Base-by-base conservation (phyloP, 345 rosid species). In the Anacardium occidentale region DNA sequence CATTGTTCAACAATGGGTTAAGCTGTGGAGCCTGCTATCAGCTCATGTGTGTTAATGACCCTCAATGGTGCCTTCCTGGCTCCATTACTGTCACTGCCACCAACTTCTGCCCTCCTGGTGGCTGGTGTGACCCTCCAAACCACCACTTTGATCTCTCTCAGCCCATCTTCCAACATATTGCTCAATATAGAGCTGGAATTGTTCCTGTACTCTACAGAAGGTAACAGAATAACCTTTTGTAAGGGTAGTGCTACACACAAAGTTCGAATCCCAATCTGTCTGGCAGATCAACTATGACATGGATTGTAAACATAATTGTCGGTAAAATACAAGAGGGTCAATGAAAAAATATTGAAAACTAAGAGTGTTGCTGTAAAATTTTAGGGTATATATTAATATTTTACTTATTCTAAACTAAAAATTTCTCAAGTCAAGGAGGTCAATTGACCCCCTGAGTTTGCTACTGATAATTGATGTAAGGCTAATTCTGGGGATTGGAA, bases 61-160 rank as follows among this genome's bases (percentile, higher is more conserved):
- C 87, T 12, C 84, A 85, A 34, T 90, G 96, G 96, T 90, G 96
- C 74, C 83, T 86, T 17, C 84, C 68, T 18, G 91, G 92, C 72
- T 59, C 90, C 72, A 86, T 90, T 53, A 72, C 85, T 18, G 91
- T 90, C 85, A 90, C 96, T 7, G 92, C 96, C 53, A 90, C 96
- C 48, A 90, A 90, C 77, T 90, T 90, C 72, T 90, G 96, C 82
- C 96, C 93, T 32, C 93, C 96, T n/a, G 93, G 96, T 11, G 96
- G 96, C 50, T 88, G 88, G 82, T 90, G 96, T 51, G 91, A 90
- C 80, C 89, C 94, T 80, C 91, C 94, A 1, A 84, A 85, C 68
- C 91, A 74, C 68, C 96, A 90, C 75, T 90, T 90, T 24, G 96
- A 90, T 66, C 90, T 90, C 69, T 90, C 96, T 71, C 96, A 90